A percentile compares a stretch with the other conserved stretches of the same genome.
Conservation (phyloP, 192 early-diverging fungal genomes). For the Coemansia sp. region DNA sequence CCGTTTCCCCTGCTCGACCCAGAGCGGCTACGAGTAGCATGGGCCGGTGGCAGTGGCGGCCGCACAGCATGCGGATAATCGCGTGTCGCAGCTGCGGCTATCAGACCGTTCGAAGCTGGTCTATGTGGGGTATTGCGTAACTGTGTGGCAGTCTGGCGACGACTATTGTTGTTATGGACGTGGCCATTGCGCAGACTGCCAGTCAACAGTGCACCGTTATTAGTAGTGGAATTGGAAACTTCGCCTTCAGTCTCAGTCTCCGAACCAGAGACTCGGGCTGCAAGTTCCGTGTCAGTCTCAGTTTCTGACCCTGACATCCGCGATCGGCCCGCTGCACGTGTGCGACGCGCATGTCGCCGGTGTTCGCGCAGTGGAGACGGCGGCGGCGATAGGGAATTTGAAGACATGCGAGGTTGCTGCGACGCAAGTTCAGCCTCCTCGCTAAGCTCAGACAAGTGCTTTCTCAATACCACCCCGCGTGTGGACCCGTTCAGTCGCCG, state of each 20-base stretch:
- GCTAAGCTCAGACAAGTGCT: slow-evolving; percentile 29
- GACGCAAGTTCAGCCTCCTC: slow-evolving; percentile 29
- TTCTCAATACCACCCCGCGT: slow-evolving; percentile 25
- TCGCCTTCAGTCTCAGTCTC: slow-evolving; percentile 36
- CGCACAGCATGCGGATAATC: neutral
- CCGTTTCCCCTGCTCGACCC: neutral
- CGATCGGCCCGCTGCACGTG: neutral
- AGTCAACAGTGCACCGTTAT: neutral
- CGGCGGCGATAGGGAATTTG: slow-evolving; percentile 26
- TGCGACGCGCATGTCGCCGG: slow-evolving; percentile 11
- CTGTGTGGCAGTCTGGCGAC: neutral
- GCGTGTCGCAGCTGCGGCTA: neutral
- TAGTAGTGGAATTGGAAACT: neutral
- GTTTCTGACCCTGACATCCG: slow-evolving; percentile 31
- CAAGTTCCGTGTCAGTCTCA: slow-evolving; percentile 26
- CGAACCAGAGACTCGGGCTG: slow-evolving; percentile 11
- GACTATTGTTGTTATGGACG: neutral
- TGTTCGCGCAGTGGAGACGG: slow-evolving; percentile 20
- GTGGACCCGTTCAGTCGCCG: slow-evolving; percentile 10
- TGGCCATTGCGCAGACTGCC: neutral
- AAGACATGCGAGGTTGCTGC: slow-evolving; percentile 9
- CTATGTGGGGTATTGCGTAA: neutral
- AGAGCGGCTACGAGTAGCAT: neutral
- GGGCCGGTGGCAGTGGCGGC: neutral
- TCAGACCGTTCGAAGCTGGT: neutral